A percentile compares a stretch with the other conserved stretches of the same genome.
Conservation (phyloP, 2,329 filamentous ascomycete genomes). For the Aspergillus ochraceus region DNA sequence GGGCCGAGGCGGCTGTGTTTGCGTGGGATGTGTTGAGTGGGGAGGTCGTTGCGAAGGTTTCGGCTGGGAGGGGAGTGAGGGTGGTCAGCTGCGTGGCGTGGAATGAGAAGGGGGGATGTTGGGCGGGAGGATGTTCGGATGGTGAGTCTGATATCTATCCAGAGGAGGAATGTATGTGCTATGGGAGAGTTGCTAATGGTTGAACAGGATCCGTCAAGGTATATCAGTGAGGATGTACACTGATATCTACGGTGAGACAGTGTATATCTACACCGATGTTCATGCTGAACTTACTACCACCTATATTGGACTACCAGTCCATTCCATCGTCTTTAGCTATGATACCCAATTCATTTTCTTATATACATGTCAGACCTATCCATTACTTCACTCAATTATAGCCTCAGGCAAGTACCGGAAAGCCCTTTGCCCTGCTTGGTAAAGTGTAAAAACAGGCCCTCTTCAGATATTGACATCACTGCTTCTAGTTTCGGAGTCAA, state of each 20-base stretch:
- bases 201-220: conserved; percentile 21
- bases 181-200: neutral
- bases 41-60: conserved; percentile 62
- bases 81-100: conserved; percentile 48
- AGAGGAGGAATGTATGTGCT: no score
- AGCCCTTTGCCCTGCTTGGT: no score
- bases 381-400: no score
- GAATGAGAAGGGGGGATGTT: conserved; percentile 42
- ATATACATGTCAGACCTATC: neutral
- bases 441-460: no score
- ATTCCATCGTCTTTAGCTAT: neutral
- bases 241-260: no score
- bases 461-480: no score
- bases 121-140: conserved; percentile 45
- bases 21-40: conserved; percentile 85
- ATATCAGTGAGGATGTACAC: conserved; percentile 8
- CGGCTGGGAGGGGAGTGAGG: conserved; percentile 40
- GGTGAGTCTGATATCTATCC: conserved; percentile 28
- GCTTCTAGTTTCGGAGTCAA: conserved; percentile 47
- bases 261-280: no score
- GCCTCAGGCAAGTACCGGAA: no score
- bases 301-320: no score
- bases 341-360: conserved; percentile 1
- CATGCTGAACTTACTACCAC: no score
- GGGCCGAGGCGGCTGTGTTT: conserved; percentile 35